A percentile compares a stretch with the other conserved stretches of the same genome.
Conservation (phyloP, 257 asterid genomes). For the Oldenlandia corymbosa region DNA sequence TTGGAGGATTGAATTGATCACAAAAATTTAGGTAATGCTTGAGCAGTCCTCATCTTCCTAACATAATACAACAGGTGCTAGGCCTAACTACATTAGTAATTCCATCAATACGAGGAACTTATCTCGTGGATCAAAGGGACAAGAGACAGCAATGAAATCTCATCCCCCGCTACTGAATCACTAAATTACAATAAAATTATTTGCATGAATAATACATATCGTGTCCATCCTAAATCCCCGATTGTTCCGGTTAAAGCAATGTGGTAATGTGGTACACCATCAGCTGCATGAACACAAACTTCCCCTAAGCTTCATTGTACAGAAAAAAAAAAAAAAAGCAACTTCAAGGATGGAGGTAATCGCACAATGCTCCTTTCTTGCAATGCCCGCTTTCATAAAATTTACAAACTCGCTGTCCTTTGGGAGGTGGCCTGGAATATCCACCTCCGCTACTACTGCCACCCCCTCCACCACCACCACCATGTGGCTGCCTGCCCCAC, state of each 20-base stretch:
- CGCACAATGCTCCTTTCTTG: conserved; percentile 88
- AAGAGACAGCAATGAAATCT: neutral
- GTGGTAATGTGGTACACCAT: too few relatives aligned
- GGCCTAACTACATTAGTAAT: neutral
- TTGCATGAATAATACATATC: conserved; percentile 1
- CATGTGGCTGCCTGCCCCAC: conserved; percentile 62
- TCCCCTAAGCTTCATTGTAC: conserved; percentile 22
- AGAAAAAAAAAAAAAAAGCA: conserved; percentile 9
- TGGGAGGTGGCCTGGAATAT: conserved; percentile 56
- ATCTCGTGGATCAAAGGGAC: conserved; percentile 1
- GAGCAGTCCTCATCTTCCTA: neutral
- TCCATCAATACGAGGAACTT: neutral
- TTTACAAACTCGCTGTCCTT: conserved; percentile 80
- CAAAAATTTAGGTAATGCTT: neutral
- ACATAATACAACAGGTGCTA: conserved; percentile 5
- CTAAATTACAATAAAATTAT: conserved; percentile 7
- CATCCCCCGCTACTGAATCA: neutral
- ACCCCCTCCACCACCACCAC: conserved; percentile 26
- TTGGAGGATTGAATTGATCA: neutral
- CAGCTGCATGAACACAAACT: conserved; percentile 2
- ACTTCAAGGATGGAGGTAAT: conserved; percentile 67
- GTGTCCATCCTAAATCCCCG: neutral
- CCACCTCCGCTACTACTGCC: conserved; percentile 43
- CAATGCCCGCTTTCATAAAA: conserved; percentile 87
- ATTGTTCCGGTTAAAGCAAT: conserved; percentile 3